phyloP scores from a whole-genome alignment of 2,329 filamentous ascomycete genomes.

The Diplocarpon rosae region DNA sequence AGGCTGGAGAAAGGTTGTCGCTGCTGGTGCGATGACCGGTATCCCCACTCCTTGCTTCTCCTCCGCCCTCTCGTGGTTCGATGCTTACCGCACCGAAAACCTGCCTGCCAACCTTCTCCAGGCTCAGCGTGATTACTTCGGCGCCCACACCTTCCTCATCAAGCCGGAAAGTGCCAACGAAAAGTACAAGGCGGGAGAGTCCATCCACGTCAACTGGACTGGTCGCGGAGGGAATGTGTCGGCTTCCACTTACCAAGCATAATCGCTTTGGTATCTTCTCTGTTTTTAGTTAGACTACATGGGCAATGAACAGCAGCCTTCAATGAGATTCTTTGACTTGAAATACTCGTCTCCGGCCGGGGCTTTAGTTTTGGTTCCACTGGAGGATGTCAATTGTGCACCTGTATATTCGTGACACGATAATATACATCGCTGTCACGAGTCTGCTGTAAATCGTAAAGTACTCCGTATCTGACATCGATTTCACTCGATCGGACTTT shows the following conservation, averaged over 20 bases:
- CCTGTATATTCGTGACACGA: too few relatives aligned
- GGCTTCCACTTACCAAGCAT: slow-evolving; percentile 95
- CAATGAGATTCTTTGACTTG: neutral
- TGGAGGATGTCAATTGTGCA: too few relatives aligned
- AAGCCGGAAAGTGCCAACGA: slow-evolving; percentile 68
- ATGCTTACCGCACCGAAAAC: slow-evolving; percentile 95
- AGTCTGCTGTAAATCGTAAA: too few relatives aligned
- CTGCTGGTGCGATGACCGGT: slow-evolving; percentile 85
- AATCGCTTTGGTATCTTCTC: slow-evolving; percentile 27
- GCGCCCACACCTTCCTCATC: slow-evolving; percentile 81
- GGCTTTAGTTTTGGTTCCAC: too few relatives aligned
- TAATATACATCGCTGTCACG: too few relatives aligned
- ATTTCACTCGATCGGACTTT: too few relatives aligned
- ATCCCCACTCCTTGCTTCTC: slow-evolving; percentile 95
- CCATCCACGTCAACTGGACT: slow-evolving; percentile 99
- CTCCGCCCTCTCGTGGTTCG: slow-evolving; percentile 95
- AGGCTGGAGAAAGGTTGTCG: slow-evolving; percentile 84
- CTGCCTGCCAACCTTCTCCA: slow-evolving; percentile 97
- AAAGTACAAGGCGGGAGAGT: slow-evolving; percentile 73
- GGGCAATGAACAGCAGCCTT: neutral
- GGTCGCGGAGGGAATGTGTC: slow-evolving; percentile 95
- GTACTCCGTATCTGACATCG: too few relatives aligned
- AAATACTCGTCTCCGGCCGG: neutral
- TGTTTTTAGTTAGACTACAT: slow-evolving; percentile 11
- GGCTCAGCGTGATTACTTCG: slow-evolving; percentile 99